Conservation (phyloP, 1,284 basidiomycete species). For the Peniophora sp. region DNA sequence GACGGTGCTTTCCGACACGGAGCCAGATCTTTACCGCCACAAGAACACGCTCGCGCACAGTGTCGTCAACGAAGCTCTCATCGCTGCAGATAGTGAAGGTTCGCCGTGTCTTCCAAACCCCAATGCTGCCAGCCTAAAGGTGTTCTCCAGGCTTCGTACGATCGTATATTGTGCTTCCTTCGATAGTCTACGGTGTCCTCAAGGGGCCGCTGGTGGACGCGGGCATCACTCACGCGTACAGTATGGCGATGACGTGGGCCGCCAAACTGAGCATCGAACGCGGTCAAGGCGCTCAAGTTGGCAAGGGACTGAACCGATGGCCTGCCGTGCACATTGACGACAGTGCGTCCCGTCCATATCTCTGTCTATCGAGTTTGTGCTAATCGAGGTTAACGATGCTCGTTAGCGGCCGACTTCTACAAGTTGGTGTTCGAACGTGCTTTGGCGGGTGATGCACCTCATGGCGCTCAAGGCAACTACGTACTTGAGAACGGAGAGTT, state of each 20-base stretch:
- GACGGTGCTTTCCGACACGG: conserved; percentile 36
- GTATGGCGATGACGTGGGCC: conserved; percentile 35
- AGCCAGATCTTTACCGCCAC: conserved; percentile 25
- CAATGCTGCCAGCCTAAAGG: too few species aligned
- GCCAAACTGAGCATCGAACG: conserved; percentile 26
- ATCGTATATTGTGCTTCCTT: conserved; percentile 38
- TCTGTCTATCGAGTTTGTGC: too few species aligned
- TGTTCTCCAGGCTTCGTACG: conserved; percentile 31
- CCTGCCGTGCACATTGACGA: conserved; percentile 37
- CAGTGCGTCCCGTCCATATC: conserved; percentile 22
- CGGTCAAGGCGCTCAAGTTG: conserved; percentile 18
- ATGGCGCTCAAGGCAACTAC: too few species aligned
- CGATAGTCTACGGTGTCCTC: conserved; percentile 40
- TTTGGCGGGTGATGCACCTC: too few species aligned
- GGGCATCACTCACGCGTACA: conserved; percentile 35
- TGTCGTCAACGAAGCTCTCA: conserved; percentile 29
- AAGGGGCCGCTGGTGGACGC: conserved; percentile 35
- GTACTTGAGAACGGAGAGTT: too few species aligned
- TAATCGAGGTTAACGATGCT: too few species aligned
- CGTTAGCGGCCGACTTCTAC: too few species aligned
- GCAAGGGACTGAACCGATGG: conserved; percentile 33
- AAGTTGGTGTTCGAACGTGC: too few species aligned
- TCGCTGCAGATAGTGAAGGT: conserved; percentile 36
- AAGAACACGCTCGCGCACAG: conserved; percentile 26
- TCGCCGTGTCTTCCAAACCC: background rate